A percentile compares a stretch with the other conserved stretches of the same genome.
These are phyloP conservation scores for Pleurotus eryngii DNA, from an alignment of 768 basidiomycete genomes.

Conservation along the genomic window DNA sequence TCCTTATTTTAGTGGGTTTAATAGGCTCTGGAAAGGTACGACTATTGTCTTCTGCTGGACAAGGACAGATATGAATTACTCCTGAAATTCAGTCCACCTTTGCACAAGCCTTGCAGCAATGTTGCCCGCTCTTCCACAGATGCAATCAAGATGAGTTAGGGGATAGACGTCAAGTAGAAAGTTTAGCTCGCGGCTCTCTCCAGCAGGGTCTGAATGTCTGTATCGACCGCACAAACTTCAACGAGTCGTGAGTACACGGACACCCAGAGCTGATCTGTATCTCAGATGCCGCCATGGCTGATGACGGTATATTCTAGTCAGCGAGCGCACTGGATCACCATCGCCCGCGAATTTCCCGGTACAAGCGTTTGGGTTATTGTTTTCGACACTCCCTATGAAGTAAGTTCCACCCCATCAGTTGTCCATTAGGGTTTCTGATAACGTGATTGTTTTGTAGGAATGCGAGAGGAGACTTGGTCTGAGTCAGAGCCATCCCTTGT, in stretches of 20 bases:
- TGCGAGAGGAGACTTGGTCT: conserved; percentile 58
- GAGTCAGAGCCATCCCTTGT: conserved; percentile 41
- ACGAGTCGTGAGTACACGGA: conserved; percentile 47
- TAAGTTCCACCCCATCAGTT: conserved; percentile 28
- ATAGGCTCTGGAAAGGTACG: conserved; percentile 73
- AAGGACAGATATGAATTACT: conserved; percentile 9
- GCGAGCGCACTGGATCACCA: conserved; percentile 69
- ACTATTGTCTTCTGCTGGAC: neutral
- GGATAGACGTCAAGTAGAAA: conserved; percentile 61
- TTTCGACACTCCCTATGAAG: conserved; percentile 76
- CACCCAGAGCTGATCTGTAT: conserved; percentile 12
- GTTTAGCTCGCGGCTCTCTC: conserved; percentile 49
- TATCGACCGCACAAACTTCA: conserved; percentile 77
- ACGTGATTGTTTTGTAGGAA: conserved; percentile 33
- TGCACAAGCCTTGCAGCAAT: conserved; percentile 60
- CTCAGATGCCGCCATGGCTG: neutral
- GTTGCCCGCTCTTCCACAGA: conserved; percentile 60
- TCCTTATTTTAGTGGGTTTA: conserved; percentile 72
- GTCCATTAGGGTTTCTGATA: neutral
- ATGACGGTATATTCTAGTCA: conserved; percentile 41
- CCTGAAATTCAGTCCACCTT: conserved; percentile 50
- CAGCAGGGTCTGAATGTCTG: conserved; percentile 65
- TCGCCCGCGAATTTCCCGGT: conserved; percentile 63
- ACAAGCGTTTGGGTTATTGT: conserved; percentile 70
- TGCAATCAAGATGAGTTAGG: conserved; percentile 85